These are phyloP conservation scores for Lentinus brumalis DNA, from an alignment of 768 basidiomycete genomes.

Conservation along the genomic window DNA sequence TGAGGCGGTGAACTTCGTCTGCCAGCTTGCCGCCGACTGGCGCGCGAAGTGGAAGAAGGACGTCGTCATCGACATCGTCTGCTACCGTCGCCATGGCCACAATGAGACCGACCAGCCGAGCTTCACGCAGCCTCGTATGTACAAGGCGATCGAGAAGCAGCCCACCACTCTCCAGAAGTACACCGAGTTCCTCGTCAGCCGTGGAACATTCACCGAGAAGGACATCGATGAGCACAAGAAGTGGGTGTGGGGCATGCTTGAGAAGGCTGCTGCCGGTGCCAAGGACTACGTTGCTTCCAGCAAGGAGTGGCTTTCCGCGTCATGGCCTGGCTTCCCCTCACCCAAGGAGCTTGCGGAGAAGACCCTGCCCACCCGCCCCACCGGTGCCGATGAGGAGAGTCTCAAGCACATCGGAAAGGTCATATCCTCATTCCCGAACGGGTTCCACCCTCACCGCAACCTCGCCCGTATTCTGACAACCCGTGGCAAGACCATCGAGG, in stretches of 20 bases:
- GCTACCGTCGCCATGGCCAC: slow-evolving; percentile 98
- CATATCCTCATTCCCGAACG: slow-evolving; percentile 82
- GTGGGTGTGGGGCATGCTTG: slow-evolving; percentile 99
- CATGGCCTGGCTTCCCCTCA: slow-evolving; percentile 98
- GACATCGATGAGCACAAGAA: slow-evolving; percentile 98
- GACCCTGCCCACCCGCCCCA: slow-evolving; percentile 86
- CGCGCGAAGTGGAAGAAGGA: slow-evolving; percentile 99
- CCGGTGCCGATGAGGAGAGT: slow-evolving; percentile 74
- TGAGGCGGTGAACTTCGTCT: slow-evolving; percentile 98
- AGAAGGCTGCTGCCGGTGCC: slow-evolving; percentile 89
- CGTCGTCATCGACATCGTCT: slow-evolving; percentile 97
- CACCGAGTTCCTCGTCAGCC: slow-evolving; percentile 85
- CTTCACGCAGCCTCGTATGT: slow-evolving; percentile 99
- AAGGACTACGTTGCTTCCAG: slow-evolving; percentile 95
- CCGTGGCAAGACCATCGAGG: slow-evolving; percentile 89
- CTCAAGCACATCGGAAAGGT: slow-evolving; percentile 85
- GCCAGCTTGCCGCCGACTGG: slow-evolving; percentile 97
- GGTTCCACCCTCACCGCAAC: slow-evolving; percentile 89
- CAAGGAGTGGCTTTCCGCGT: slow-evolving; percentile 97
- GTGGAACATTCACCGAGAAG: slow-evolving; percentile 92
- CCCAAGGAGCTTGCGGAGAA: slow-evolving; percentile 94
- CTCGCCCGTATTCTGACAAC: slow-evolving; percentile 87
- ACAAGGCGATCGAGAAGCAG: slow-evolving; percentile 93
- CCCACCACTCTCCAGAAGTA: slow-evolving; percentile 91
- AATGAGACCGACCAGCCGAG: slow-evolving; percentile 99